These are phyloP conservation scores for Hypoxylon sp. DNA, from an alignment of 2,329 filamentous ascomycete genomes.

Conservation along the genomic window DNA sequence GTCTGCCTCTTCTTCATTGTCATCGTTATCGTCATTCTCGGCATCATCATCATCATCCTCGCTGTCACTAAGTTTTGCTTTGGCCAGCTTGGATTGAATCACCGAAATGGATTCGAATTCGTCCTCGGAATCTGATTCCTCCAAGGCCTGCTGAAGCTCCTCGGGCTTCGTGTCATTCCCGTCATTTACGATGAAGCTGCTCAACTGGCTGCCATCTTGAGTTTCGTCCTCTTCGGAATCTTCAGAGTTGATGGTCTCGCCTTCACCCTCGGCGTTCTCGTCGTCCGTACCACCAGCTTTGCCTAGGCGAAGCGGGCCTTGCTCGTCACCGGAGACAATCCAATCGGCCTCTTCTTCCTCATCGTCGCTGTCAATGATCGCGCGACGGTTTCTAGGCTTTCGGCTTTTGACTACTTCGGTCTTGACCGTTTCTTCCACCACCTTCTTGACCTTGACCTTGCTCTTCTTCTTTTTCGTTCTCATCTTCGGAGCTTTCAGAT, in stretches of 20 bases:
- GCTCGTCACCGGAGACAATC: constrained; percentile 80
- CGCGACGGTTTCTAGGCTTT: constrained; percentile 55
- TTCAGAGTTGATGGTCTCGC: constrained; percentile 80
- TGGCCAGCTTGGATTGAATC: constrained; percentile 44
- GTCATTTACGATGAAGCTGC: constrained; percentile 69
- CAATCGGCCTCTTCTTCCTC: constrained; percentile 81
- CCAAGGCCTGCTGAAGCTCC: constrained; percentile 46
- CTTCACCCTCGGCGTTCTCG: constrained; percentile 88
- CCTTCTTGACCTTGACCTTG: constrained; percentile 51
- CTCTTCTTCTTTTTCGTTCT: constrained; percentile 54
- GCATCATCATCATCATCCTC: constrained; percentile 17
- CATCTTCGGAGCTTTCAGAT: constrained; percentile 56
- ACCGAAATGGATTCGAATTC: constrained; percentile 50
- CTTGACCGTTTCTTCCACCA: constrained; percentile 53
- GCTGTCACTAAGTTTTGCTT: constrained; percentile 34
- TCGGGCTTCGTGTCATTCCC: constrained; percentile 55
- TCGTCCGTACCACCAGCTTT: constrained; percentile 88
- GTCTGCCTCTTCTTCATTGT: constrained; percentile 41
- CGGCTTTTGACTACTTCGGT: constrained; percentile 48
- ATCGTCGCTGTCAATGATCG: constrained; percentile 66
- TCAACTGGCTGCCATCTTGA: constrained; percentile 64
- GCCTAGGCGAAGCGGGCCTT: constrained; percentile 71
- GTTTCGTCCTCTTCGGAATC: constrained; percentile 72
- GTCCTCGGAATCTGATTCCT: constrained; percentile 51
- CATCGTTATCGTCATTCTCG: constrained; percentile 43